Evolutionary conservation across 805 yeast species (phyloP).

Genomic region (Monosporozyma aquatica): DNA sequence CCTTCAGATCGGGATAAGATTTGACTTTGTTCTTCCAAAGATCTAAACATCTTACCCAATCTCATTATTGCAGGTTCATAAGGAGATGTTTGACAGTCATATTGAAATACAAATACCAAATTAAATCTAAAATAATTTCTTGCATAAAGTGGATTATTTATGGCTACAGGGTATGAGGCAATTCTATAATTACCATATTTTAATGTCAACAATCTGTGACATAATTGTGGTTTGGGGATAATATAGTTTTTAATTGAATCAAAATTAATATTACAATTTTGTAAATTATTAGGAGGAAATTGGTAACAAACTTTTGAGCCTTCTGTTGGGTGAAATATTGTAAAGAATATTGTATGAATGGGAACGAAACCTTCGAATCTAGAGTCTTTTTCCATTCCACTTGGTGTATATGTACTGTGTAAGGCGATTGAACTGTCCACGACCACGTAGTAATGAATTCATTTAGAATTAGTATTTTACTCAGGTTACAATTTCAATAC

Average conservation of each 20-base stretch:
- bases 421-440: too few relatives aligned
- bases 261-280: slow-evolving; percentile 50
- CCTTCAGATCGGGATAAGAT: slow-evolving; percentile 51
- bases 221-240: slow-evolving; percentile 87
- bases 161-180: slow-evolving; percentile 82
- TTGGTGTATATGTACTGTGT: too few relatives aligned
- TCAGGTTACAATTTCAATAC: too few relatives aligned
- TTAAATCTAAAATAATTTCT: slow-evolving; percentile 91
- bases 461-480: too few relatives aligned
- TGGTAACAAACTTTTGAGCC: slow-evolving; percentile 89
- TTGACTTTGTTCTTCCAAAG: slow-evolving; percentile 81
- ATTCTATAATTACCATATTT: slow-evolving; percentile 62
- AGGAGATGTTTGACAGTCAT: slow-evolving; percentile 70
- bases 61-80: slow-evolving; percentile 80
- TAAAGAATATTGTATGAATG: slow-evolving; percentile 79
- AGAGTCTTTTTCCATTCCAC: slow-evolving; percentile 13
- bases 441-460: too few relatives aligned
- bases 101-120: slow-evolving; percentile 83
- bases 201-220: slow-evolving; percentile 71
- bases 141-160: slow-evolving; percentile 65
- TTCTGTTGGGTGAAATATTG: slow-evolving; percentile 90
- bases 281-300: slow-evolving; percentile 60
- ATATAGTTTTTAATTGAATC: slow-evolving; percentile 82
- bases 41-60: slow-evolving; percentile 80
- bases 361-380: slow-evolving; percentile 66